Base-by-base conservation (phyloP, 2,329 filamentous ascomycete genomes). In the Cyphellophora attinorum region DNA sequence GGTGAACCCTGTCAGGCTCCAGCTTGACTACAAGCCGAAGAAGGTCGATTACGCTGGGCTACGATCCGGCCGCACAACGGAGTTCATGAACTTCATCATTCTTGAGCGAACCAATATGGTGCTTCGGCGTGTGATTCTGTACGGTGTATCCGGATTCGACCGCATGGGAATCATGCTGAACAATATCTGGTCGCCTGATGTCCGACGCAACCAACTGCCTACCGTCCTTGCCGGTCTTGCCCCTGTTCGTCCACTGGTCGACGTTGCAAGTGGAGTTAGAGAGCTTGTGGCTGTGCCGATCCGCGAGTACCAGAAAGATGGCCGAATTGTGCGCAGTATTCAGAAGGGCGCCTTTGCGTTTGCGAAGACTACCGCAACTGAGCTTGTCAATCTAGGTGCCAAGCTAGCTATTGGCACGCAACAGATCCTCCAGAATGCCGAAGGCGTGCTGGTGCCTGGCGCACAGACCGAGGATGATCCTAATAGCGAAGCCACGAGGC, bases 71-170 rank as follows among this genome's bases (percentile, higher is more conserved):
- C 85, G 85, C 46, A 96, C 91, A 1, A 93, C 85, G 0, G 91
- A 98, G 56, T 93, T 98, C 52, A 96, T 96, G 88, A 98, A 98
- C 57, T 95, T 98, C 55, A 73, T 98, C 45, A 83, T 89, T 11
- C 73, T 98, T 1, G 91, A 98, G 48, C 80, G 84, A 45, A 79
- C 91, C 2, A 79, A 89, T 41, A 82, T 98, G 70, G 74, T 81
- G 5, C 71, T 98, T 34, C 76, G 83, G 10, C 88, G 89, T 54
- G 82, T 84, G 16, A 96, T 98, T 47, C 76, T 96, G 21, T 95
- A 96, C 48, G 91, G 93, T 17, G 75, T 94, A 1, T 78, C 78
- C 5, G 91, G 91, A 0, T 95, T 96, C 48, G 88, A 96, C 47
- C 79, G 83, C 32, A 70, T 98, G 2, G 86, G 91, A 35, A 76